Evolutionary conservation across 192 early-diverging fungal genomes (phyloP).

Genomic region (Mortierella hygrophila): DNA sequence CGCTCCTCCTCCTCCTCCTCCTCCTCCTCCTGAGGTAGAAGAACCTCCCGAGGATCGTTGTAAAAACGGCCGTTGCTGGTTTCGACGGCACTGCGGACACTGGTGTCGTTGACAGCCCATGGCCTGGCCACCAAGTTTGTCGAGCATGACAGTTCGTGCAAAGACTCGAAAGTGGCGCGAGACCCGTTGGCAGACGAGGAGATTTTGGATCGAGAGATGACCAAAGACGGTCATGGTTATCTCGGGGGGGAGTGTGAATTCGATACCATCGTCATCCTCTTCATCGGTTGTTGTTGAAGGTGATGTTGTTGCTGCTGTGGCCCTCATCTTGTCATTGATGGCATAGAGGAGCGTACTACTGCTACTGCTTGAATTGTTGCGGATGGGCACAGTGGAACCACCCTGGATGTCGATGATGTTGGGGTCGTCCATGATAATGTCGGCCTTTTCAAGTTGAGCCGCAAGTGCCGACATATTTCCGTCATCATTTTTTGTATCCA

Average conservation of each 20-base stretch:
- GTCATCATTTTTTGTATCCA: background rate
- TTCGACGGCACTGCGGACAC: background rate
- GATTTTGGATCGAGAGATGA: slow-evolving; percentile 16
- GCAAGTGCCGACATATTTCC: background rate
- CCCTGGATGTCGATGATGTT: background rate
- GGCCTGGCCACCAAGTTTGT: slow-evolving; percentile 22
- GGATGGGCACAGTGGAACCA: background rate
- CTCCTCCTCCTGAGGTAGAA: no score
- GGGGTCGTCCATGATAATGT: background rate
- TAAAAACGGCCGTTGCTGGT: background rate
- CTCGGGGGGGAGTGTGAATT: slow-evolving; percentile 21
- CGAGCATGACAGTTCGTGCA: slow-evolving; percentile 20
- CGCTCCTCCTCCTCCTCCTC: background rate
- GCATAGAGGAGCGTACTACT: background rate
- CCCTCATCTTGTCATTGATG: background rate
- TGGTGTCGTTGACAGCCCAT: background rate
- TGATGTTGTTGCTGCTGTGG: no score
- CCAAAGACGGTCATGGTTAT: slow-evolving; percentile 19
- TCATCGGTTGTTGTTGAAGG: background rate
- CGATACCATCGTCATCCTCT: background rate
- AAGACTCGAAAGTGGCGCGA: slow-evolving; percentile 25
- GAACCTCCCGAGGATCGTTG: background rate
- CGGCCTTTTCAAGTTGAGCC: background rate
- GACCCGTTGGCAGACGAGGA: slow-evolving; percentile 34
- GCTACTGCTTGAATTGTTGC: background rate